Percentiles rank a stretch among this genome's conserved stretches.
phyloP scores from a whole-genome alignment of 1,284 basidiomycete genomes.

The Pseudomicrostroma phylloplanum region DNA sequence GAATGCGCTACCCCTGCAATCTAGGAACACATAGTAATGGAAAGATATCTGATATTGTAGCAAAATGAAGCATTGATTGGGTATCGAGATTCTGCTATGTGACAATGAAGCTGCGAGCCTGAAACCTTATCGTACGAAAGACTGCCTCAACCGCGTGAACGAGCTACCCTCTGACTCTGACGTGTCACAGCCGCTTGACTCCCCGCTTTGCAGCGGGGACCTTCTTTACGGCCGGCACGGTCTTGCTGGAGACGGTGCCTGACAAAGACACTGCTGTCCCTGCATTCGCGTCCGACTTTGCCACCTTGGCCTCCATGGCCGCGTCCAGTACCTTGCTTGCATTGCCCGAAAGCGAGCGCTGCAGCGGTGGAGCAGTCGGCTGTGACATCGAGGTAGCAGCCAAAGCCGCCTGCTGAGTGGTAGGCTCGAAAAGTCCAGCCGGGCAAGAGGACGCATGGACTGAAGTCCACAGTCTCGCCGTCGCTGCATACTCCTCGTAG shows the following conservation, averaged over 20 bases:
- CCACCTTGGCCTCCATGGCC: no score
- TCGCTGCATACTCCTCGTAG: conserved; percentile 12
- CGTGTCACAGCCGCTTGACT: neutral
- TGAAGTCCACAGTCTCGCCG: conserved; percentile 10
- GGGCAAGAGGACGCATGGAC: conserved; percentile 6
- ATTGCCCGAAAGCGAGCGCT: neutral
- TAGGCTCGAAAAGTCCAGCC: neutral
- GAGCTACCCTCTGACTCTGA: no score
- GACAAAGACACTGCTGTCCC: neutral
- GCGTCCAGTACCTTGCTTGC: neutral
- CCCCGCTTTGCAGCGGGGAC: neutral
- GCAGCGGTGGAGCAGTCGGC: neutral
- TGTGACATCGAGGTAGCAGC: no score
- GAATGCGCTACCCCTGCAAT: no score
- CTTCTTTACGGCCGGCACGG: neutral
- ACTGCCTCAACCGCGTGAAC: no score
- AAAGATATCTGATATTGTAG: no score
- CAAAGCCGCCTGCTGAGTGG: neutral
- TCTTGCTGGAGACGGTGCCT: neutral
- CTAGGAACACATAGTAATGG: no score
- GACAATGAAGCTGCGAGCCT: no score
- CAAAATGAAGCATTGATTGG: no score
- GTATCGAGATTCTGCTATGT: no score
- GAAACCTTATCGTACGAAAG: no score
- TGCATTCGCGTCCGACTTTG: no score